Evolutionary conservation across 192 early-diverging fungal genomes (phyloP), one percentile per base, ranked within the genome.

Genomic region (Umbelopsis sp.): DNA sequence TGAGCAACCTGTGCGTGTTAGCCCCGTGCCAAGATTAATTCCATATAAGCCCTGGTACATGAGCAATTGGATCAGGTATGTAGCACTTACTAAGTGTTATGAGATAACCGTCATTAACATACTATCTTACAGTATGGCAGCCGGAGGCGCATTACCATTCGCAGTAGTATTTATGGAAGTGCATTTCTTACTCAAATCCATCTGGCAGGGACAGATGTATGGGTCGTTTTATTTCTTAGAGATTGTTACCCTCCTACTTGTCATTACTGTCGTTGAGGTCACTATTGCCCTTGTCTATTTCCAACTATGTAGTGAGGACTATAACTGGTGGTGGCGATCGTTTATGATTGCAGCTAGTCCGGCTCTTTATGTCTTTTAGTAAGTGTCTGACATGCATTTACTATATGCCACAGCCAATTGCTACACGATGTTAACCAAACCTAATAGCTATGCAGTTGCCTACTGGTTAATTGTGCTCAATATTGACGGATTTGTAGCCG

Each of bases 261-360:
- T 89, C 16, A 71, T 83, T 1, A 80, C 80, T 11, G 72, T 75
- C 18, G 82, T 90, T 55, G 87, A 92, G 69, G 84, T 90, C 27
- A 86, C 91, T 3, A 78, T 93, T 12, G 80, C 91, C 18, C 81
- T 92, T 50, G 80, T 87, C 1, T 93, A 91, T 77, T 86, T 93
- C 72, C 82, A 87, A 68, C 80, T 93, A 9, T 84, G 85, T 30
- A 73, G 75, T 16, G 85, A 91, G 69, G 82, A 95, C 68, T 94
- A 93, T 75, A 83, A 84, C 49, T 96, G 95, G 93, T 96, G 95
- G 95, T 98, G 97, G 97, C 78, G 91, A 51, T 87, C 93, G 6
- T 97, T 95, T 81, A 82, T 91, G 16, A 88, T 92, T 7, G 85
- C 88, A 9, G 93, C 53, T 45, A 44, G 61, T 7, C 27, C 76